Conservation (phyloP, 441 rosid genomes). For the Croton laevigatus region DNA sequence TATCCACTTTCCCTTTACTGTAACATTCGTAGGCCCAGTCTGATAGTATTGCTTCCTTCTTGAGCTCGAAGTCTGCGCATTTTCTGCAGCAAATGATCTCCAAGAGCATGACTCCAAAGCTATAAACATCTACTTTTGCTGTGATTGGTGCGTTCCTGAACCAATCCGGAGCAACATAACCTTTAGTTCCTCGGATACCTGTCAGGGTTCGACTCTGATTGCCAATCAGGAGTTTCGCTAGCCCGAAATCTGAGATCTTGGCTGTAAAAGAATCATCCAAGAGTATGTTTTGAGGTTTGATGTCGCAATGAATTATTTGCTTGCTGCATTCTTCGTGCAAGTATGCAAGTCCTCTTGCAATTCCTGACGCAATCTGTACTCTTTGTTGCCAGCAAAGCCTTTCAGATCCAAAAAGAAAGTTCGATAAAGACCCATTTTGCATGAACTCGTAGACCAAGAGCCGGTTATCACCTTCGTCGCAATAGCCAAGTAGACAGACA, state of each 20-base stretch:
- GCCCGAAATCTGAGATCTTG: conserved; percentile 28
- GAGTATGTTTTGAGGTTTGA: conserved; percentile 33
- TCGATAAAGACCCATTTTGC: conserved; percentile 23
- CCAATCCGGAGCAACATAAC: conserved; percentile 38
- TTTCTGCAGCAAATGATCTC: conserved; percentile 30
- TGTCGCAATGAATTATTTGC: conserved; percentile 30
- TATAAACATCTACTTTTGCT: conserved; percentile 34
- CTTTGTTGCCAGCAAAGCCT: conserved; percentile 24
- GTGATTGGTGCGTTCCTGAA: conserved; percentile 27
- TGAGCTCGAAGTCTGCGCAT: not conserved
- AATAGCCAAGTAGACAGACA: conserved; percentile 25
- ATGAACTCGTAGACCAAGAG: conserved; percentile 22
- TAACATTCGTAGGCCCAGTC: conserved; percentile 25
- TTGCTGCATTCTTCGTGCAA: conserved; percentile 31
- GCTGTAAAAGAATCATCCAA: conserved; percentile 22
- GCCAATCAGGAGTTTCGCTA: conserved; percentile 24
- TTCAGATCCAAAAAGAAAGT: conserved; percentile 21
- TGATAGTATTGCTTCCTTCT: conserved; percentile 1
- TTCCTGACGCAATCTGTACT: conserved; percentile 14
- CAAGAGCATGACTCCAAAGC: conserved; percentile 30
- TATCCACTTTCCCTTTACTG: not conserved
- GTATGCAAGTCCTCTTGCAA: conserved; percentile 29
- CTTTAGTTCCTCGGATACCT: conserved; percentile 23
- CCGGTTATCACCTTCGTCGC: conserved; percentile 22
- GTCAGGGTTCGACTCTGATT: conserved; percentile 22